A percentile compares a stretch with the other conserved stretches of the same genome.
These are phyloP conservation scores for Abortiporus biennis DNA, from an alignment of 1,284 basidiomycete species.

Conservation along the genomic window DNA sequence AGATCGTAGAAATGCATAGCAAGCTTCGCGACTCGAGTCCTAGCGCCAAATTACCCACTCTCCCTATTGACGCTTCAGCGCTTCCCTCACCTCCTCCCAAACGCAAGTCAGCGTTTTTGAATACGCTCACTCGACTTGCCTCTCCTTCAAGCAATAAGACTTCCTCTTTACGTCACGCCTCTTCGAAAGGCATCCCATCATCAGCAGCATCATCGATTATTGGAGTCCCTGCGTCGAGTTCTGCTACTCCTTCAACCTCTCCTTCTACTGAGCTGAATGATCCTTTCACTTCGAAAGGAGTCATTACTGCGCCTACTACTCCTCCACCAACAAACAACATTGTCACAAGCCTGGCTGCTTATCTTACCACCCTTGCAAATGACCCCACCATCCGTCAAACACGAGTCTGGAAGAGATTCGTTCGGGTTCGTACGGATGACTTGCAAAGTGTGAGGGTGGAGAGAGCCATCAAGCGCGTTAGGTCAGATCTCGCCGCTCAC, in stretches of 20 bases:
- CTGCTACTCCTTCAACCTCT: constrained; percentile 41
- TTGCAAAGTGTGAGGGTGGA: constrained; percentile 82
- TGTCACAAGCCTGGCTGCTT: constrained; percentile 69
- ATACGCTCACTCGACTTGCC: constrained; percentile 73
- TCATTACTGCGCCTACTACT: constrained; percentile 7
- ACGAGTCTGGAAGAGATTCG: constrained; percentile 81
- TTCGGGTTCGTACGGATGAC: constrained; percentile 79
- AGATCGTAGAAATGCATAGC: constrained; percentile 71
- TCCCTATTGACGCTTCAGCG: constrained; percentile 52
- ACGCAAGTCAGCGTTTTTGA: constrained; percentile 75
- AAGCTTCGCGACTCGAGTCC: constrained; percentile 62
- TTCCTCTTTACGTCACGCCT: constrained; percentile 30
- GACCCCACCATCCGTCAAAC: constrained; percentile 53
- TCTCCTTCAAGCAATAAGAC: constrained; percentile 50
- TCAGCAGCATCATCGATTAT: constrained; percentile 20
- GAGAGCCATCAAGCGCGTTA: constrained; percentile 80
- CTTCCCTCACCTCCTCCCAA: constrained; percentile 53
- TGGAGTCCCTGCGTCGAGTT: constrained; percentile 27
- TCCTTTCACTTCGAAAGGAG: constrained; percentile 42
- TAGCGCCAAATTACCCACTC: constrained; percentile 45
- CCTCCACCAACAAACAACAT: constrained; percentile 35
- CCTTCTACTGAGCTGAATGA: constrained; percentile 52
- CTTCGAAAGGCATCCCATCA: constrained; percentile 22
- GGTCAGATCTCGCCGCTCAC: constrained; percentile 79
- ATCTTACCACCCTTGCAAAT: constrained; percentile 75